A percentile compares a stretch with the other conserved stretches of the same genome.
Conservation (phyloP, 306 rosid species). For the Vigna unguiculata region DNA sequence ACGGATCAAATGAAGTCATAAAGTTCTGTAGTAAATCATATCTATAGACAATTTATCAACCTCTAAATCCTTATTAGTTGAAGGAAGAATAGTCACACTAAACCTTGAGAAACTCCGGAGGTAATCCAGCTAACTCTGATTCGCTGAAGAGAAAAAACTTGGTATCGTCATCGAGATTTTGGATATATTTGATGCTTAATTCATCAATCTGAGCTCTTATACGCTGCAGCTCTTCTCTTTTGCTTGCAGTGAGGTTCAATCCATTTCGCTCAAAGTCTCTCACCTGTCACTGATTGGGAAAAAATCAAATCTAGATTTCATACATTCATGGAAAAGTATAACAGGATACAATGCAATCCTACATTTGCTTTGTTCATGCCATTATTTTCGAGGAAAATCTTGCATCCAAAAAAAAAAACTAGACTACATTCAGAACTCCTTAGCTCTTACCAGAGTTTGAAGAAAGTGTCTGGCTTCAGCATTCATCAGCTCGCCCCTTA, state of each 20-base stretch:
- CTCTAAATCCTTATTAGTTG: constrained; percentile 3
- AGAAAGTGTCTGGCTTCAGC: constrained; percentile 75
- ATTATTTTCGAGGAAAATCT: constrained; percentile 17
- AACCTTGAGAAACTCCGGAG: constrained; percentile 82
- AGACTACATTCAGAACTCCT: constrained; percentile 21
- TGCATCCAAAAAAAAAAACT: not conserved
- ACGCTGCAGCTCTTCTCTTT: constrained; percentile 84
- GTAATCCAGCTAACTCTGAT: constrained; percentile 87
- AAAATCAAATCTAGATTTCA: constrained; percentile 70
- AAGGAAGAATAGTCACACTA: constrained; percentile 29
- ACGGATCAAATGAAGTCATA: not conserved
- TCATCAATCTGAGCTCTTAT: constrained; percentile 75
- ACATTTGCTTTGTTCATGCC: constrained; percentile 24
- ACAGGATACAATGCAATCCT: constrained; percentile 24
- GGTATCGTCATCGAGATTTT: constrained; percentile 75
- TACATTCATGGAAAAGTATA: constrained; percentile 32
- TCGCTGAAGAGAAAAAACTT: constrained; percentile 64
- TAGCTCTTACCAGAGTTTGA: constrained; percentile 72
- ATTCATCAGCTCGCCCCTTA: constrained; percentile 72
- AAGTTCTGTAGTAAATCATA: not conserved
- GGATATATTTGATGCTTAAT: constrained; percentile 74
- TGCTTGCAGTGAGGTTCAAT: constrained; percentile 82
- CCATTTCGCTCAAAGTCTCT: constrained; percentile 95
- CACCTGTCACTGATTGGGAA: constrained; percentile 95
- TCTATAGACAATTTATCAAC: not conserved